Conservation (phyloP, 805 yeast species). For the Candida anglica region DNA sequence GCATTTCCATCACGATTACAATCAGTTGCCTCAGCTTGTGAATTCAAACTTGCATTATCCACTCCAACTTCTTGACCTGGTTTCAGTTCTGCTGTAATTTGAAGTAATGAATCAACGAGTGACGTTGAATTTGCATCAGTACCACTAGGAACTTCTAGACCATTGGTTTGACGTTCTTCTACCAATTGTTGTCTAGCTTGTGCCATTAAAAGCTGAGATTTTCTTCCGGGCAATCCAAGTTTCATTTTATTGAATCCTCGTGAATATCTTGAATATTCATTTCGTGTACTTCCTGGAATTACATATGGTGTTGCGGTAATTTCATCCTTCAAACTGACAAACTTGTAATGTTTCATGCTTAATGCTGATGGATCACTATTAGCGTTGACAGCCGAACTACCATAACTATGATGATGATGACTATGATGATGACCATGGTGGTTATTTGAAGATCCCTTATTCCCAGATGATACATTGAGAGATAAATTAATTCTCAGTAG, state of each 20-base stretch:
- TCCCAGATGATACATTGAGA: background rate
- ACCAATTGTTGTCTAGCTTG: background rate
- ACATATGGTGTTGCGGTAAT: constrained; percentile 15
- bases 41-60: background rate
- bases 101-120: constrained; percentile 8
- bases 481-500: background rate
- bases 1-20: background rate
- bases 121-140: constrained; percentile 3
- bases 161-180: background rate
- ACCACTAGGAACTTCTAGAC: too few species aligned
- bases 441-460: background rate
- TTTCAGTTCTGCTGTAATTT: too few species aligned
- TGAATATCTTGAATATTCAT: constrained; percentile 20
- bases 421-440: constrained; percentile 8
- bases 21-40: background rate
- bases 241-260: constrained; percentile 34
- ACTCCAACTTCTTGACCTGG: background rate
- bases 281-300: constrained; percentile 7
- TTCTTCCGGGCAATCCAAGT: constrained; percentile 26
- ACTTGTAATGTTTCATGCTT: constrained; percentile 14
- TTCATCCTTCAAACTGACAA: constrained; percentile 32
- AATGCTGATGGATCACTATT: background rate
- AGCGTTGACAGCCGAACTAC: too few species aligned
- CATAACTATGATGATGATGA: too few species aligned
- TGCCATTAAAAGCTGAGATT: constrained; percentile 2